A percentile compares a stretch with the other conserved stretches of the same genome.
Conservation (phyloP, 257 asterid genomes). For the Echites panduratus region DNA sequence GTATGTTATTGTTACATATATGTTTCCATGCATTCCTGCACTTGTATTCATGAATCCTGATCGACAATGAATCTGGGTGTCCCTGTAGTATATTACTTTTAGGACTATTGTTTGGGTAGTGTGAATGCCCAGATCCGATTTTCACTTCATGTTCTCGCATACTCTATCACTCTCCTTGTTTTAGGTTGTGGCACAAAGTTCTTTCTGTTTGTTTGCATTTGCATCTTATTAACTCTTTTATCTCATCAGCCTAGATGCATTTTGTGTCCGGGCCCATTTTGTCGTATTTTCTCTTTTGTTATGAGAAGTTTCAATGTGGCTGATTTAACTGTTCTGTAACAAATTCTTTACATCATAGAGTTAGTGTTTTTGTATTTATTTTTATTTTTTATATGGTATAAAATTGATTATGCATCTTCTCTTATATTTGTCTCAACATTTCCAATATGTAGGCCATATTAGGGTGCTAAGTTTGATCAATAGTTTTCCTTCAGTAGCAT, state of each 20-base stretch:
- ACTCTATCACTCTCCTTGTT: not conserved
- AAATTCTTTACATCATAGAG: not conserved
- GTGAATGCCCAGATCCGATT: not conserved
- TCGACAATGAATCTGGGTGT: not conserved
- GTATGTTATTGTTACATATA: conserved; percentile 33
- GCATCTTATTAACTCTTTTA: not conserved
- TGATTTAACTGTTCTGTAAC: not conserved
- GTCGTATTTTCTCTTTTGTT: not conserved
- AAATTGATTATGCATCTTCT: not conserved
- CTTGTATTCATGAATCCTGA: not conserved
- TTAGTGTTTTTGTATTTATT: too few species aligned
- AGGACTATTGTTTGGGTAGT: not conserved
- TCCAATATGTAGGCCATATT: not conserved
- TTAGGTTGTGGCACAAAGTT: not conserved
- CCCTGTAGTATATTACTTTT: not conserved
- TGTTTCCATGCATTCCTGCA: not conserved
- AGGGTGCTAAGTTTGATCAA: not conserved
- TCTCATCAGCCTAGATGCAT: not conserved
- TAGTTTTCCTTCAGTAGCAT: not conserved
- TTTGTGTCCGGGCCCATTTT: not conserved
- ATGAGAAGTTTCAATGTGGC: not conserved
- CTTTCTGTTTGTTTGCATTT: not conserved
- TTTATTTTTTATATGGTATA: too few species aligned
- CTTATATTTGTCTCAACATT: not conserved
- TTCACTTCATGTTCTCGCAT: not conserved